Conservation (phyloP, 2,329 filamentous ascomycete genomes). For the Apiospora koreana region DNA sequence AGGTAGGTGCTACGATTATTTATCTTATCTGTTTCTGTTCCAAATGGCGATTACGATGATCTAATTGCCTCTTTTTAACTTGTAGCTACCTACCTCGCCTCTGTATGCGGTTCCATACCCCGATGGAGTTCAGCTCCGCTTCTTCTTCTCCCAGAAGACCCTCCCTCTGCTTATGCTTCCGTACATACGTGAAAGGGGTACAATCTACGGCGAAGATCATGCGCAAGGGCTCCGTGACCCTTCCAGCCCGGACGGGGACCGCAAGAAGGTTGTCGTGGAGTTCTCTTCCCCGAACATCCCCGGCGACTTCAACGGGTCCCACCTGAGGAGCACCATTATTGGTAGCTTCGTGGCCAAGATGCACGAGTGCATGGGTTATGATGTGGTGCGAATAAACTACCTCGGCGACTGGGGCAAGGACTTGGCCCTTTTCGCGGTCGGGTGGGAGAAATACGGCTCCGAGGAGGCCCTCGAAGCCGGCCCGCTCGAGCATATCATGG, state of each 20-base stretch:
- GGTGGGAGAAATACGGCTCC: conserved; percentile 65
- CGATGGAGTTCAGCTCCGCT: conserved; percentile 61
- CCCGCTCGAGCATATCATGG: conserved; percentile 68
- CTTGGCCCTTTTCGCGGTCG: conserved; percentile 63
- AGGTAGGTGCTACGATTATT: conserved; percentile 14
- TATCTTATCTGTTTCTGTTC: not conserved
- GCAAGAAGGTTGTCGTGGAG: conserved; percentile 60
- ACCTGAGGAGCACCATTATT: conserved; percentile 71
- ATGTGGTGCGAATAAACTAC: conserved; percentile 70
- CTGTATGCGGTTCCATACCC: conserved; percentile 56
- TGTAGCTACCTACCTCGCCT: conserved; percentile 56
- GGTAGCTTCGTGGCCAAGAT: conserved; percentile 68
- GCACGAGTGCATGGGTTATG: conserved; percentile 66
- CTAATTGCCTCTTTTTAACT: not conserved
- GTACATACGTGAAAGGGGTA: conserved; percentile 57
- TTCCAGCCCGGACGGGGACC: conserved; percentile 22
- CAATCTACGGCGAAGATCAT: conserved; percentile 61
- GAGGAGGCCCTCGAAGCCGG: conserved; percentile 64
- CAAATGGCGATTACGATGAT: not conserved
- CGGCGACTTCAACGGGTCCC: conserved; percentile 69
- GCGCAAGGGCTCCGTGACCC: conserved; percentile 31
- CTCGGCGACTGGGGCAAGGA: conserved; percentile 76
- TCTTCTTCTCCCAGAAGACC: conserved; percentile 63
- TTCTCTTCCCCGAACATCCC: conserved; percentile 77
- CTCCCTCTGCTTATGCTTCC: conserved; percentile 59